Evolutionary conservation across 352 stramenopile species (phyloP).

Genomic region (Bremia lactucae): DNA sequence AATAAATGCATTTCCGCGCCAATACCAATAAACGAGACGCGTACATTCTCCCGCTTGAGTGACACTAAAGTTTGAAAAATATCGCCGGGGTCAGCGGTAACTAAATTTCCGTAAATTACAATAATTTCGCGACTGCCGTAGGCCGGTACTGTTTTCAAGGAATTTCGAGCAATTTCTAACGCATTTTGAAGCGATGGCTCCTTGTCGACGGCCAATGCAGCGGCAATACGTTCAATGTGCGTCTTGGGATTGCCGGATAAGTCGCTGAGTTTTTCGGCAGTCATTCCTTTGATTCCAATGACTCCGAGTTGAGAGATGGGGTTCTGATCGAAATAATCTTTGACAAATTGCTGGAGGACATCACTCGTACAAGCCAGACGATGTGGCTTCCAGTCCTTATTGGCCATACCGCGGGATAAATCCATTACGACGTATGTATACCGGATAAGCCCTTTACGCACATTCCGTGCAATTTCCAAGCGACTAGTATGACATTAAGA

Average conservation of each 20-base stretch:
- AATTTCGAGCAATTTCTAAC: slow-evolving; percentile 79
- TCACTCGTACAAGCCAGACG: slow-evolving; percentile 52
- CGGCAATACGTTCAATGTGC: slow-evolving; percentile 75
- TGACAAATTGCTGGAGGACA: slow-evolving; percentile 77
- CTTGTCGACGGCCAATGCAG: slow-evolving; percentile 56
- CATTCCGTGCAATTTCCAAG: slow-evolving; percentile 74
- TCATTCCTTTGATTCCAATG: slow-evolving; percentile 85
- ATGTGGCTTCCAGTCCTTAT: slow-evolving; percentile 83
- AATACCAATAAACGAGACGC: slow-evolving; percentile 90
- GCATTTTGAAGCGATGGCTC: slow-evolving; percentile 88
- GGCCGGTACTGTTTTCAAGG: slow-evolving; percentile 7
- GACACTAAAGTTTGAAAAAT: slow-evolving; percentile 89
- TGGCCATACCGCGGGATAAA: slow-evolving; percentile 77
- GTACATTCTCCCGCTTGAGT: slow-evolving; percentile 85
- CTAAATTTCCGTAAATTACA: slow-evolving; percentile 90
- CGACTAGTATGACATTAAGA: slow-evolving; percentile 20
- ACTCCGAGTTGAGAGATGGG: slow-evolving; percentile 88
- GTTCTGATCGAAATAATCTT: slow-evolving; percentile 92
- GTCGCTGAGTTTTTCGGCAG: slow-evolving; percentile 86
- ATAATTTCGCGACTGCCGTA: slow-evolving; percentile 88
- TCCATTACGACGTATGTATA: slow-evolving; percentile 83
- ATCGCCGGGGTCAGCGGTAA: slow-evolving; percentile 93
- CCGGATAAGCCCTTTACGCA: slow-evolving; percentile 76
- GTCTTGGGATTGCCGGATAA: slow-evolving; percentile 82
- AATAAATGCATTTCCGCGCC: slow-evolving; percentile 90